Evolutionary conservation across 768 basidiomycete species (phyloP), one percentile per base, ranked within the genome.

Genomic region (Pleurotus eryngii): DNA sequence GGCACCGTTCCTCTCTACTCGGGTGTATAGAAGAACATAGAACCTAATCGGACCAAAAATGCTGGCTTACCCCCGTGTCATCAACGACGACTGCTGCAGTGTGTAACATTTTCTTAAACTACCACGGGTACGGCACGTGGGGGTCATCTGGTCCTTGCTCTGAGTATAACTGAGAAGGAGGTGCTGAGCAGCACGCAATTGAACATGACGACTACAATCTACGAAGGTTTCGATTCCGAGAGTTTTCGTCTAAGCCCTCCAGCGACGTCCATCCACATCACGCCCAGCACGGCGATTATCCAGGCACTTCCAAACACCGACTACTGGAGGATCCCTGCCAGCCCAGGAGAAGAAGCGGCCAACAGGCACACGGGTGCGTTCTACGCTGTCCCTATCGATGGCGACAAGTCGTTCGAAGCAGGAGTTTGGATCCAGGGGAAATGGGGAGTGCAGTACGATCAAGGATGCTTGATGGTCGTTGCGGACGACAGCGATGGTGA

Each of bases 391-490:
- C 38, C 37, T 24, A 30, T 57, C 24, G 56, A 50, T 26, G 20
- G 56, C 2, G 14, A 22, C 24, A 49, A 39, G 12, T 39, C 51
- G 15, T 57, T 55, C 57, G 47, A 46, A 14, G 56, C 56, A 6
- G 48, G 56, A 11, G 56, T 54, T 27, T 58, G 60, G 60, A 58
- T 58, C 26, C 57, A 42, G 8, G 60, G 45, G 1, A 37, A 38
- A 45, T 57, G 56, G 56, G 46, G 50, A n/a, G 57, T 60, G 17
- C 57, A 58, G 57, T 58, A 58, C 37, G 57, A 55, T 43, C 51
- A 61, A 15, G 51, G 57, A 6, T 58, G 57, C 35, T 30, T 58
- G 51, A 61, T 57, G 57, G 18, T 57, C 8, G 49, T 55, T 20
- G 56, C 51, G 4, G 37, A 35, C 14, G 43, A 53, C 11, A 37